phyloP scores from a whole-genome alignment of 257 asterid species.

The Solanum sejunctum region DNA sequence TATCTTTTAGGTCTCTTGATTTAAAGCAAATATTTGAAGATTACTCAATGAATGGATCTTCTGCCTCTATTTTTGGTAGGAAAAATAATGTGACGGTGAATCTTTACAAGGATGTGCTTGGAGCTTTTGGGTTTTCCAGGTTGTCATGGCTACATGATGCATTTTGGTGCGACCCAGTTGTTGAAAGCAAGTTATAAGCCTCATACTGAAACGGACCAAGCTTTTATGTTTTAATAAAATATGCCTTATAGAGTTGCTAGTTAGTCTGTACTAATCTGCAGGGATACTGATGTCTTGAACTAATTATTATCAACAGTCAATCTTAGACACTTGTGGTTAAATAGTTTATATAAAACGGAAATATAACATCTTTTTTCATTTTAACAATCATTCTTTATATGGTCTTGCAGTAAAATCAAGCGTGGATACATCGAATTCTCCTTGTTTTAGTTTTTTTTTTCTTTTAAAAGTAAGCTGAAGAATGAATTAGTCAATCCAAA shows the following conservation, averaged over 20 bases:
- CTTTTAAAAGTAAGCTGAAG: neutral
- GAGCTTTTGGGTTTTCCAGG: neutral
- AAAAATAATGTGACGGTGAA: neutral
- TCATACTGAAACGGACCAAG: neutral
- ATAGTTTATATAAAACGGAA: neutral
- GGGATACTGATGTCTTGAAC: neutral
- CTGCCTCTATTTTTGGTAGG: neutral
- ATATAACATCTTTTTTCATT: neutral
- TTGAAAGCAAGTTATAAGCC: neutral
- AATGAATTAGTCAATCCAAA: neutral
- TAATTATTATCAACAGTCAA: neutral
- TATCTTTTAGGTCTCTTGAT: neutral
- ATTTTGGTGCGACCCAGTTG: neutral
- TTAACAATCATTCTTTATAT: neutral
- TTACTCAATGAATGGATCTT: neutral
- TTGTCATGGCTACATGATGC: neutral
- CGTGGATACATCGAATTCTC: neutral
- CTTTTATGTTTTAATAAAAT: neutral
- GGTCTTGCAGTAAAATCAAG: neutral
- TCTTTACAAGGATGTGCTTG: neutral
- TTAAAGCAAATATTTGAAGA: neutral
- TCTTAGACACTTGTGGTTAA: neutral
- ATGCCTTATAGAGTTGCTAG: neutral
- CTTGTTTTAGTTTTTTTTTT: neutral
- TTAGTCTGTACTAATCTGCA: neutral